phyloP scores from a whole-genome alignment of 495 filamentous ascomycete genomes.

The Xylaria bambusicola region DNA sequence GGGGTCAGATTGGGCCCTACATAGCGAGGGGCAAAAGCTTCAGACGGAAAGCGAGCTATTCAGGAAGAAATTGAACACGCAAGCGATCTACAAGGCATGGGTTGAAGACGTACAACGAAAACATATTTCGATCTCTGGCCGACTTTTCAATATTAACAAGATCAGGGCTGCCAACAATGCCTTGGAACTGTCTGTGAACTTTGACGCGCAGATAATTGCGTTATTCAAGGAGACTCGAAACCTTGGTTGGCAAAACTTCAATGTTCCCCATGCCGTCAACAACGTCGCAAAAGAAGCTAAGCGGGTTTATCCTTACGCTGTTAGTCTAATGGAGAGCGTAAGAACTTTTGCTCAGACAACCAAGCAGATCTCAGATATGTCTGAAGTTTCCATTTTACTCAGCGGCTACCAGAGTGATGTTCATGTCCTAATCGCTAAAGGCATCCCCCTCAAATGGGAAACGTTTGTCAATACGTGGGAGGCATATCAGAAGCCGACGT shows the following conservation, averaged over 20 bases:
- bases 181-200: conserved; percentile 89
- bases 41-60: conserved; percentile 86
- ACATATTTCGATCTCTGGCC: conserved; percentile 85
- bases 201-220: conserved; percentile 93
- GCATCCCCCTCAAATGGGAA: conserved; percentile 89
- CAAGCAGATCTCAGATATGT: conserved; percentile 77
- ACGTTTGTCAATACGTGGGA: conserved; percentile 97
- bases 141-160: conserved; percentile 84
- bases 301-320: conserved; percentile 93
- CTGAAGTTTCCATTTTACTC: conserved; percentile 80
- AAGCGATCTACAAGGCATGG: conserved; percentile 93
- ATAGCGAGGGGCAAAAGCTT: conserved; percentile 92
- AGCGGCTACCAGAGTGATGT: conserved; percentile 89
- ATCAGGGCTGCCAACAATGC: conserved; percentile 84
- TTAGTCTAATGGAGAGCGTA: conserved; percentile 97
- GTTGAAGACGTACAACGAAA: conserved; percentile 81
- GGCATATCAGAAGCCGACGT: conserved; percentile 70
- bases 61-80: conserved; percentile 92
- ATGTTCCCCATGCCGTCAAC: conserved; percentile 88
- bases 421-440: conserved; percentile 77
- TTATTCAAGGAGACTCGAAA: conserved; percentile 99
- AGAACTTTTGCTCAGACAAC: conserved; percentile 85
- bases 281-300: conserved; percentile 97
- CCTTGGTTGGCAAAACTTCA: conserved; percentile 87
- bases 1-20: conserved; percentile 88